Base-by-base conservation (phyloP, 306 rosid species). In the Vigna reflexopilosa region DNA sequence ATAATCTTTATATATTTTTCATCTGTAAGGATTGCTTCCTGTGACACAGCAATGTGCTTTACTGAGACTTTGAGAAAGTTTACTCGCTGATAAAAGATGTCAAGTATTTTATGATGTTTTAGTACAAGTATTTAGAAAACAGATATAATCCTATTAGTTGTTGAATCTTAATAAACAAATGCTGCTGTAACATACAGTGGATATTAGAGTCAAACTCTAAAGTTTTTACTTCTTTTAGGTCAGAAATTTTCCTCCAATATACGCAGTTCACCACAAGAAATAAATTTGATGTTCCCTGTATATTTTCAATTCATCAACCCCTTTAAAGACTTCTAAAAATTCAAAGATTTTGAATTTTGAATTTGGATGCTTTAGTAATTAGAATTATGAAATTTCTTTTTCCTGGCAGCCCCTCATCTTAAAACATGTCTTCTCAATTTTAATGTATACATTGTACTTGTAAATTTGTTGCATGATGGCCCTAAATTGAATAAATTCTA, bases 251-350 rank as follows among this genome's bases (percentile, higher is more conserved):
- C 6, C 58, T 9, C 62, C 61, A 44, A 68, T n/a, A 47, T 20
- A 55, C 56, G 5, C 6, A 58, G 65, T 58, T 58, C 7, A 58
- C 40, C 65, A 0, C 3, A 3, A 28, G 30, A 30, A 16, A 66
- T 45, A 61, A 59, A 14, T 22, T 63, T 26, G 36, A 30, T 17
- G 15, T 30, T 16, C 36, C 0, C 6, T 9, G 38, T 26, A 61
- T 45, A 56, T 73, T 56, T 73, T 67, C 30, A 38, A 73, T 73
- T 73, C 20, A 26, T 54, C 66, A 54, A 45, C 36, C 28, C 51
- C 47, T 63, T 66, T 45, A 45, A 58, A 57, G 68, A 45, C 61
- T 45, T 36, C 20, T 32, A 17, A 42, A 30, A 55, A 66, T 74
- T 56, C 19, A 42, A 67, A 45, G 34, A 66, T 34, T 20, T 54